These are phyloP conservation scores for Apiospora phragmitis DNA, from an alignment of 2,329 filamentous ascomycete genomes.

Conservation along the genomic window DNA sequence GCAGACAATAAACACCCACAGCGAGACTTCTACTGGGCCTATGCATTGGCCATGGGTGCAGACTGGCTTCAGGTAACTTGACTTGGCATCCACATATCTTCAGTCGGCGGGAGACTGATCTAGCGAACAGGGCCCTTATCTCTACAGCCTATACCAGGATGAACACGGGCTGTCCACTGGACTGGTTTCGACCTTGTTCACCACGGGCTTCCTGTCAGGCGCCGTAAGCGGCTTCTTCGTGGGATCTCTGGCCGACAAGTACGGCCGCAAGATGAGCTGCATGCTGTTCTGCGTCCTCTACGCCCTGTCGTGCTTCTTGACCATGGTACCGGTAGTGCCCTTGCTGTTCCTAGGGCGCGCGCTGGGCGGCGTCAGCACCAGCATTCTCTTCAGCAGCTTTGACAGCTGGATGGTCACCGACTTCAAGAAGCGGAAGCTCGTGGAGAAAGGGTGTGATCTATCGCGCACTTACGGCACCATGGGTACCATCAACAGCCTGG, in stretches of 20 bases:
- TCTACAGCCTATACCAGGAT: constrained; percentile 30
- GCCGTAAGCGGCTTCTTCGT: constrained; percentile 45
- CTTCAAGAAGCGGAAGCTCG: constrained; percentile 47
- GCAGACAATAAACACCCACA: constrained; percentile 38
- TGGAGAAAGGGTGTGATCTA: constrained; percentile 31
- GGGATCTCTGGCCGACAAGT: constrained; percentile 40
- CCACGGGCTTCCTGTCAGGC: constrained; percentile 49
- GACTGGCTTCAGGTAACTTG: constrained; percentile 45
- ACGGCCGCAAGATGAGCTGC: constrained; percentile 52
- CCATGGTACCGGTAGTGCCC: constrained; percentile 42
- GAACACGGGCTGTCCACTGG: constrained; percentile 26
- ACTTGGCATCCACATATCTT: background rate
- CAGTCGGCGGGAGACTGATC: background rate
- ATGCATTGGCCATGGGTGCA: constrained; percentile 42
- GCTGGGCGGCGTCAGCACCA: constrained; percentile 56
- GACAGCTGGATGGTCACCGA: constrained; percentile 63
- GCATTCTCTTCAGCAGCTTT: constrained; percentile 58
- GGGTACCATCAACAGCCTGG: constrained; percentile 53
- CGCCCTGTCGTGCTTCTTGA: constrained; percentile 51
- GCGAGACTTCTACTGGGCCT: constrained; percentile 43
- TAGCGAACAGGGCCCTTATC: constrained; percentile 25
- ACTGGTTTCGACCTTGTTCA: constrained; percentile 39
- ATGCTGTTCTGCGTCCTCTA: constrained; percentile 55
- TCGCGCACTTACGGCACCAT: constrained; percentile 52
- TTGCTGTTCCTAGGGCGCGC: constrained; percentile 55